These are phyloP conservation scores for Phytophthora pistaciae DNA, from an alignment of 352 stramenopile genomes.

Conservation along the genomic window DNA sequence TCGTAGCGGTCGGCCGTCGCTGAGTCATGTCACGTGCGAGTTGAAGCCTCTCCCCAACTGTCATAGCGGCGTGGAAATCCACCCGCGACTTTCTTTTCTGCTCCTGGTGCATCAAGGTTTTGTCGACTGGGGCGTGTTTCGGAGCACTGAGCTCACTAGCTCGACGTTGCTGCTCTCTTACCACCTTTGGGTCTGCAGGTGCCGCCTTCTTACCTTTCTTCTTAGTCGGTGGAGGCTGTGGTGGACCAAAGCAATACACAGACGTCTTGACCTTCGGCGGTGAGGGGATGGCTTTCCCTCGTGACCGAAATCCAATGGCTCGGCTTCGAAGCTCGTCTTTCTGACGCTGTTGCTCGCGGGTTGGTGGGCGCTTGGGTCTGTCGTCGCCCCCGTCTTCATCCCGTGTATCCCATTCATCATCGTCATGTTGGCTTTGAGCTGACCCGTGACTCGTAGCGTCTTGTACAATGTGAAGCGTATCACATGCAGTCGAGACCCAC, in stretches of 20 bases:
- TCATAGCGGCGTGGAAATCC: constrained; percentile 73
- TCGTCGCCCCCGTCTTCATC: constrained; percentile 47
- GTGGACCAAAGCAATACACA: constrained; percentile 58
- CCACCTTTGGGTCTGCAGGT: constrained; percentile 41
- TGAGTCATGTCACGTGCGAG: constrained; percentile 60
- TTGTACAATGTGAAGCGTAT: constrained; percentile 61
- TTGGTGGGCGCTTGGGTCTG: constrained; percentile 44
- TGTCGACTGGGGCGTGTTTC: constrained; percentile 70
- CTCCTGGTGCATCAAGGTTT: constrained; percentile 60
- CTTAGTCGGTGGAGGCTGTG: constrained; percentile 38
- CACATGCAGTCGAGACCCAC: constrained; percentile 71
- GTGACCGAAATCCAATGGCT: constrained; percentile 64
- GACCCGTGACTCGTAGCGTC: constrained; percentile 30
- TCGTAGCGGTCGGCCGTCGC: constrained; percentile 32
- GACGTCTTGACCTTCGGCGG: constrained; percentile 60
- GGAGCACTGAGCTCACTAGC: constrained; percentile 73
- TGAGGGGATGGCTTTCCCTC: constrained; percentile 66
- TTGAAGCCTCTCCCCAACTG: constrained; percentile 67
- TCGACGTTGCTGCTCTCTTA: constrained; percentile 62
- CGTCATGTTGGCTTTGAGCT: constrained; percentile 21
- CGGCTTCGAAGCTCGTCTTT: constrained; percentile 77
- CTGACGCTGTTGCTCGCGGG: constrained; percentile 65
- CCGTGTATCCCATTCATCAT: constrained; percentile 36
- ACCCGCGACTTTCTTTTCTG: constrained; percentile 69
- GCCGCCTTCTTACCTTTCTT: constrained; percentile 50